Conservation (phyloP, 1,284 basidiomycete genomes). For the Cryptococcus jaspeensis region DNA sequence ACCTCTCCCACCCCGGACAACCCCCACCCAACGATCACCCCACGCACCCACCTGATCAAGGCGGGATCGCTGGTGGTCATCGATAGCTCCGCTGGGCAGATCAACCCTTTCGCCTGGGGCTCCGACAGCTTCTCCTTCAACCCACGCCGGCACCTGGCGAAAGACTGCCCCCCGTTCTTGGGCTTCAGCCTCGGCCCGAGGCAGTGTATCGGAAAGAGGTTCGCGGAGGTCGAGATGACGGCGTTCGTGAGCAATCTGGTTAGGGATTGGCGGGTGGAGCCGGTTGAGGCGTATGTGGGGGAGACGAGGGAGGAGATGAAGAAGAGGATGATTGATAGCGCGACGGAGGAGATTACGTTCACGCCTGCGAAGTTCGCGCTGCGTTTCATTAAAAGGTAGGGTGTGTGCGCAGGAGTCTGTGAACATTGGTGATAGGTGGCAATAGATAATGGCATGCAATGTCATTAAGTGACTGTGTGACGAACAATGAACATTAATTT, state of each 20-base stretch:
- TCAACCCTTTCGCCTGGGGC: slow-evolving; percentile 59
- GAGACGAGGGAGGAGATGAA: slow-evolving; percentile 55
- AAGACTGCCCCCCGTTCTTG: slow-evolving; percentile 36
- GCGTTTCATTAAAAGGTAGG: too few species aligned
- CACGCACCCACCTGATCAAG: slow-evolving; percentile 18
- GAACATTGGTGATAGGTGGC: too few species aligned
- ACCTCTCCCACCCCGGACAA: slow-evolving; percentile 11
- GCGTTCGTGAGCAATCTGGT: slow-evolving; percentile 57
- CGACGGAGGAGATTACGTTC: slow-evolving; percentile 22
- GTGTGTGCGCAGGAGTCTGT: too few species aligned
- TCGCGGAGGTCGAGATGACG: slow-evolving; percentile 52
- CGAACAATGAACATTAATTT: too few species aligned
- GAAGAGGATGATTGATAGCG: slow-evolving; percentile 19
- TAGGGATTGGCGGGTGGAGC: slow-evolving; percentile 55
- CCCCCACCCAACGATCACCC: too few species aligned
- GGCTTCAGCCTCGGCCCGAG: slow-evolving; percentile 59
- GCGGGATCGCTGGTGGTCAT: slow-evolving; percentile 24
- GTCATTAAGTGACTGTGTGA: too few species aligned
- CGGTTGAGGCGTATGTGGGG: slow-evolving; percentile 45
- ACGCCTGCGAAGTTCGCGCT: too few species aligned
- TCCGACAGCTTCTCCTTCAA: too few species aligned
- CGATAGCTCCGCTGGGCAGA: slow-evolving; percentile 16
- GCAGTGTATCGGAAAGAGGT: slow-evolving; percentile 60
- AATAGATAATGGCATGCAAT: too few species aligned
- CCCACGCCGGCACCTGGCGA: slow-evolving; percentile 58